Evolutionary conservation across 2,329 filamentous ascomycete species (phyloP).

Genomic region (Fusarium annulatum): DNA sequence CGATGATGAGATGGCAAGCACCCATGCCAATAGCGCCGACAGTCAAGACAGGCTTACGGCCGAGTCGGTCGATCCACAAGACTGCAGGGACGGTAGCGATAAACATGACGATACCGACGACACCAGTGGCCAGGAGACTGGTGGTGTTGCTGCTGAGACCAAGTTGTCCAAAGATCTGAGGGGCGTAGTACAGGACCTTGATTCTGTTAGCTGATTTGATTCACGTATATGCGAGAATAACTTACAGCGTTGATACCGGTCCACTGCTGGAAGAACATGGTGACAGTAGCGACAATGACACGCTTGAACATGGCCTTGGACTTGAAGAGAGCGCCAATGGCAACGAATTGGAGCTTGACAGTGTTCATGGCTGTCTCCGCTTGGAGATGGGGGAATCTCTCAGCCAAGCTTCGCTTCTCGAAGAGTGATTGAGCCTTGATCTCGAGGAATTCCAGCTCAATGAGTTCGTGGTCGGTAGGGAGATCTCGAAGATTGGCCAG

Average conservation of each 20-base stretch:
- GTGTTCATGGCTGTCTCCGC: slow-evolving; percentile 54
- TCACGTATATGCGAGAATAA: accelerated
- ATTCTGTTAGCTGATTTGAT: neutral
- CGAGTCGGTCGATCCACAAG: slow-evolving; percentile 72
- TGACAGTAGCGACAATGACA: slow-evolving; percentile 71
- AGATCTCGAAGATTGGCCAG: slow-evolving; percentile 72
- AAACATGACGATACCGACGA: slow-evolving; percentile 78
- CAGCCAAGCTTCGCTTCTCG: slow-evolving; percentile 64
- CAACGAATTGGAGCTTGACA: slow-evolving; percentile 77
- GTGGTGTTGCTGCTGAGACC: slow-evolving; percentile 64
- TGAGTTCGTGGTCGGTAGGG: slow-evolving; percentile 69
- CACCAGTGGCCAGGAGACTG: slow-evolving; percentile 75
- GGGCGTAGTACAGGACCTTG: slow-evolving; percentile 71
- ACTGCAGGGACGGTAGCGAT: slow-evolving; percentile 74
- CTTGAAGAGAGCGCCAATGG: slow-evolving; percentile 72
- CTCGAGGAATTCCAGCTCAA: slow-evolving; percentile 82
- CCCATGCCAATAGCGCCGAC: slow-evolving; percentile 77
- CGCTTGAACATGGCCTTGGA: slow-evolving; percentile 74
- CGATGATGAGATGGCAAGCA: slow-evolving; percentile 76
- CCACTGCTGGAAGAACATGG: slow-evolving; percentile 68
- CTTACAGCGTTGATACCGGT: slow-evolving; percentile 64
- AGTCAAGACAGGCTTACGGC: slow-evolving; percentile 70
- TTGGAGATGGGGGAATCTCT: slow-evolving; percentile 14
- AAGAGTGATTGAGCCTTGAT: slow-evolving; percentile 84
- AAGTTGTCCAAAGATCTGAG: slow-evolving; percentile 74